Evolutionary conservation across 257 asterid genomes (phyloP).

Genomic region (Solanum gracilifrons): DNA sequence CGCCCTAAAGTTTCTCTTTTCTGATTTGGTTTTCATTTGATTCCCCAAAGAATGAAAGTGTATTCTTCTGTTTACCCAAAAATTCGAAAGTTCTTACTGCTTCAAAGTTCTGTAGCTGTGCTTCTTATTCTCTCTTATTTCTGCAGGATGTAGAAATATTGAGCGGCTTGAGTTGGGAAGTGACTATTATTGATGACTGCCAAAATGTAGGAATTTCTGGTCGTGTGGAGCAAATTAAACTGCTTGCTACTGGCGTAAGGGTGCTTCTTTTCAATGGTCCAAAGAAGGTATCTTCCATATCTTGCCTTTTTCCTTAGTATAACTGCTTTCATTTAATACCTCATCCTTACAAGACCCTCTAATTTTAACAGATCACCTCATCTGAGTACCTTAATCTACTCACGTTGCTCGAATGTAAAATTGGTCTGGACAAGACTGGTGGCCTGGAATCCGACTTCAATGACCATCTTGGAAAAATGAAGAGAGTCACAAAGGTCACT

Average conservation of each 20-base stretch:
- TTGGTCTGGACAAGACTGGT: slow-evolving; percentile 28
- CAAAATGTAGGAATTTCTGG: slow-evolving; percentile 20
- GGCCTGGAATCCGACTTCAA: slow-evolving; percentile 25
- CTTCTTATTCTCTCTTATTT: neutral
- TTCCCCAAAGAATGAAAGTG: neutral
- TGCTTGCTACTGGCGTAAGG: slow-evolving; percentile 29
- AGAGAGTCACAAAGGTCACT: slow-evolving; percentile 26
- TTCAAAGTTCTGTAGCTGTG: neutral
- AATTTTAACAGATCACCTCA: slow-evolving; percentile 34
- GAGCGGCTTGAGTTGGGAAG: slow-evolving; percentile 41
- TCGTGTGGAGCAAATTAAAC: slow-evolving; percentile 30
- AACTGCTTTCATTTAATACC: neutral
- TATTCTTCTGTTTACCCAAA: neutral
- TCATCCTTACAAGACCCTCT: neutral
- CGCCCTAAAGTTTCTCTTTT: neutral
- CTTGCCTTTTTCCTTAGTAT: neutral
- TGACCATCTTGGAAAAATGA: slow-evolving; percentile 37
- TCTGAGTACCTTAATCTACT: slow-evolving; percentile 35
- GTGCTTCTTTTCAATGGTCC: slow-evolving; percentile 45
- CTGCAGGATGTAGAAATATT: slow-evolving; percentile 49
- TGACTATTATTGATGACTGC: slow-evolving; percentile 45
- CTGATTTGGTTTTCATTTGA: neutral
- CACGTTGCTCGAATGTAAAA: slow-evolving; percentile 34
- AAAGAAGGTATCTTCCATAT: slow-evolving; percentile 27
- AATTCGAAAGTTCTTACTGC: neutral